Evolutionary conservation across 495 filamentous ascomycete species (phyloP), one percentile per base, ranked within the genome.

Genomic region (Daldinia caldariorum): DNA sequence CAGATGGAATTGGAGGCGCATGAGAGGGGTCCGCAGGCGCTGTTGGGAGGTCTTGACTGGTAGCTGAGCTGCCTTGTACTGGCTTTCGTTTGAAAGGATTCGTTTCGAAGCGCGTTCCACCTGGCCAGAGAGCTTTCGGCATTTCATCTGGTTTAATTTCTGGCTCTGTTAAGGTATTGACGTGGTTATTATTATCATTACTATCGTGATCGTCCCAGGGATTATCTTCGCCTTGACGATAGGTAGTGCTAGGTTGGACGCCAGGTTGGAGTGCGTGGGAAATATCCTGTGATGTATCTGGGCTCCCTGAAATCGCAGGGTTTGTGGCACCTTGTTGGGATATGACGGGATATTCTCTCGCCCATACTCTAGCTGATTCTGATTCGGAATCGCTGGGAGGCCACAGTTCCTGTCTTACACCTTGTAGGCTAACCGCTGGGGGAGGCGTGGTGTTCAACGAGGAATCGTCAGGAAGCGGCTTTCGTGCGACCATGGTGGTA

Each of bases 51-150:
- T 61, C 32, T 35, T 57, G 50, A 26, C 4, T 60, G 31, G 10
- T 50, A 6, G 63, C 51, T 34, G 58, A 67, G 9, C 47, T 63
- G 16, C 67, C 70, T 41, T 70, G 53, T 16, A 76, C 49, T 20
- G 76, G 76, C 54, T 84, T 83, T 35, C 80, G 79, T 66, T 83
- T 83, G 75, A 85, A 87, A 3, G 85, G 85, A 57, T 87, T 87
- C n/a, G 84, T 86, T 61, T 84, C 82, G 38, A 72, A 62, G 26
- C 77, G 78, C 9, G 51, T 31, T 4, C 69, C 71, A 58, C 78
- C 79, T 0, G 79, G 81, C 64, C 76, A 70, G 29, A 82, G 73
- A 29, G 71, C 62, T 32, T 66, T 71, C 7, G 80, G 81, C 29
- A 82, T 73, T 13, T 71, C 61, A 29, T 61, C 45, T 58, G 34